Evolutionary conservation across 257 asterid species (phyloP).

Genomic region (Galeopsis tetrahit): DNA sequence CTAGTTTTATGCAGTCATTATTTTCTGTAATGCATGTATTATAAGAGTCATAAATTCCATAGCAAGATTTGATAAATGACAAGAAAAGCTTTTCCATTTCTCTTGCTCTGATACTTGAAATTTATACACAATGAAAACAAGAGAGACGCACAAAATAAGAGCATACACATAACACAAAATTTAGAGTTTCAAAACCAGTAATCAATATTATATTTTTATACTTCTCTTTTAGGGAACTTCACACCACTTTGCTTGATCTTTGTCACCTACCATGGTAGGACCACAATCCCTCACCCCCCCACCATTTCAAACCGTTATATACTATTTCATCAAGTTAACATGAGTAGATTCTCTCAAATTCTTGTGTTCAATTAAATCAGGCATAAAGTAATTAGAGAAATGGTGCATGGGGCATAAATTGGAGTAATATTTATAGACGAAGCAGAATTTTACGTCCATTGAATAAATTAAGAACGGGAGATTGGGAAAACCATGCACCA

Average conservation of each 20-base stretch:
- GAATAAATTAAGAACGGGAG: too few species aligned
- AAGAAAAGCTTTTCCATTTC: neutral
- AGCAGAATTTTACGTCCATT: neutral
- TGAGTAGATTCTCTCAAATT: slow-evolving; percentile 25
- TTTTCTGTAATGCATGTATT: neutral
- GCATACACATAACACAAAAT: slow-evolving; percentile 84
- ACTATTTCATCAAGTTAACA: slow-evolving; percentile 16
- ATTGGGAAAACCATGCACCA: neutral
- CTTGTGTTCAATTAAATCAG: slow-evolving; percentile 19
- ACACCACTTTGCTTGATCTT: slow-evolving; percentile 49
- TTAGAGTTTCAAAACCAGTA: slow-evolving; percentile 62
- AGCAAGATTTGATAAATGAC: slow-evolving; percentile 3
- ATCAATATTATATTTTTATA: slow-evolving; percentile 38
- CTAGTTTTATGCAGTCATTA: slow-evolving; percentile 4
- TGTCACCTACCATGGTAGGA: slow-evolving; percentile 40
- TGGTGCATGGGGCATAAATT: neutral
- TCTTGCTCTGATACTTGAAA: slow-evolving; percentile 35
- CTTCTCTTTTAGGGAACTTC: slow-evolving; percentile 58
- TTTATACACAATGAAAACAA: slow-evolving; percentile 44
- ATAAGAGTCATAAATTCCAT: slow-evolving; percentile 40
- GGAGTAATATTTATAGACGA: neutral
- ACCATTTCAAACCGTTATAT: neutral
- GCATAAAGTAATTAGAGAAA: slow-evolving; percentile 14
- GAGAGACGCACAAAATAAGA: slow-evolving; percentile 35
- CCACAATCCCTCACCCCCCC: slow-evolving; percentile 27